A percentile compares a stretch with the other conserved stretches of the same genome.
phyloP scores from a whole-genome alignment of 306 rosid genomes.

The Prunus kanzakura region DNA sequence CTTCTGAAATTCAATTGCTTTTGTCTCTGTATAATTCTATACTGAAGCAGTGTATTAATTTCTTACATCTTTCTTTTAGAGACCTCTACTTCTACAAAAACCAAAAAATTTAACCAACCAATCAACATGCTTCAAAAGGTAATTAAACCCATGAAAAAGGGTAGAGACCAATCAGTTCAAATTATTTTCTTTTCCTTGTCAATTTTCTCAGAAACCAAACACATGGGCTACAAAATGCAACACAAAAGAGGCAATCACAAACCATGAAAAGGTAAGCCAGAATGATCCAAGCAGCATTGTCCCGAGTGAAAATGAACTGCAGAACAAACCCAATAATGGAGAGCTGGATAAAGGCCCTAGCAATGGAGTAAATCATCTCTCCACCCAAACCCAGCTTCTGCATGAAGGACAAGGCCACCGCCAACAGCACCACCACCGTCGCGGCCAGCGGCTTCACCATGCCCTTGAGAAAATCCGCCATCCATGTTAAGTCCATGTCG shows the following conservation, averaged over 20 bases:
- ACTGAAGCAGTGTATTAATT: neutral
- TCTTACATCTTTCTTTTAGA: neutral
- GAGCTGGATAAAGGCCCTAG: slow-evolving; percentile 81
- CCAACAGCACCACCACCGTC: slow-evolving; percentile 61
- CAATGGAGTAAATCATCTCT: slow-evolving; percentile 68
- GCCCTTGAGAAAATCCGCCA: slow-evolving; percentile 56
- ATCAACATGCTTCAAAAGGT: no score
- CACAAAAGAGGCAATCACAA: neutral
- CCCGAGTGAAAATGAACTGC: slow-evolving; percentile 75
- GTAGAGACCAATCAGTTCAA: neutral
- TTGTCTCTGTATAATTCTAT: neutral
- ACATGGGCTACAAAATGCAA: no score
- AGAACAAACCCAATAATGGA: slow-evolving; percentile 86
- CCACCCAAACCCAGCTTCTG: slow-evolving; percentile 71
- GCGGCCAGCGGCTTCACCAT: slow-evolving; percentile 80
- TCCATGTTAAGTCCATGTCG: slow-evolving; percentile 48
- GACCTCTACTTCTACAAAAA: neutral
- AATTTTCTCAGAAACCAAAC: slow-evolving; percentile 16
- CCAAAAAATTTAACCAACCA: neutral
- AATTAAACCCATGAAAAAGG: neutral
- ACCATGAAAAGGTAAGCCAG: slow-evolving; percentile 96
- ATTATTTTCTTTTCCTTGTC: neutral
- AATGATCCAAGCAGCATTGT: slow-evolving; percentile 67
- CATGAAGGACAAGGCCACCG: slow-evolving; percentile 51
- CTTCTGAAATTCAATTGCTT: neutral